These are phyloP conservation scores for Pyropia yezoensis DNA, from an alignment of 23 red algal species.

Conservation along the genomic window DNA sequence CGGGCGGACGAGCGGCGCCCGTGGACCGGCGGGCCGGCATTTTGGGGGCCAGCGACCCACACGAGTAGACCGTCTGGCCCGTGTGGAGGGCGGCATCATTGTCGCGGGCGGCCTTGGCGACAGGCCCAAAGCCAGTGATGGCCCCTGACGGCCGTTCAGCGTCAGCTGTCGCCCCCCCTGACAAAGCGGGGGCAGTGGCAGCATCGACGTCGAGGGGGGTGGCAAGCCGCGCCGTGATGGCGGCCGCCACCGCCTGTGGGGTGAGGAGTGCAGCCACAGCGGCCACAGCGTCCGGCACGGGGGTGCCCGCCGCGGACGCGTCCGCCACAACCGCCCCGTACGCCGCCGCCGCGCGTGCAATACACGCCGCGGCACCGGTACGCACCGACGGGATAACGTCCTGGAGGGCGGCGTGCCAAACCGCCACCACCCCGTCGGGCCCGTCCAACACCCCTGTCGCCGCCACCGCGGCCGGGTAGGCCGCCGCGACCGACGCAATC, in stretches of 20 bases:
- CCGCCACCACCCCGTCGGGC: constrained; percentile 35
- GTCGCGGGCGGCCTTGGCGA: constrained; percentile 65
- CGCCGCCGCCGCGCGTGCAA: constrained; percentile 37
- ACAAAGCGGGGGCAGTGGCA: not conserved
- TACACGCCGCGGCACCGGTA: constrained; percentile 42
- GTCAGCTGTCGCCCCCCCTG: not conserved
- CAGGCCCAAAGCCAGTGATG: constrained; percentile 26
- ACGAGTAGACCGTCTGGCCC: constrained; percentile 90
- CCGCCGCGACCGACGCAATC: constrained; percentile 28
- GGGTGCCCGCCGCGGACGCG: constrained; percentile 1
- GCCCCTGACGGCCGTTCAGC: too few species aligned
- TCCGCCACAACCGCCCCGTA: constrained; percentile 11
- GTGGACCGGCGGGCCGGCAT: constrained; percentile 22
- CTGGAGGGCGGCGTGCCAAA: constrained; percentile 39
- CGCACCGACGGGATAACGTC: constrained; percentile 89
- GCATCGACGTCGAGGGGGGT: not conserved
- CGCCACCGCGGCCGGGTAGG: constrained; percentile 36
- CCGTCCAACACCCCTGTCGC: constrained; percentile 4
- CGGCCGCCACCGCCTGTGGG: not conserved
- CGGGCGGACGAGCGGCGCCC: not conserved
- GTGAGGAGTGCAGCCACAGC: not conserved
- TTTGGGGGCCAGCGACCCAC: constrained; percentile 88
- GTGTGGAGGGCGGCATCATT: constrained; percentile 64
- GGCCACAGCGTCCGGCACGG: too few species aligned
- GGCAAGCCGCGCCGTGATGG: not conserved